Evolutionary conservation across 164 flowering plant genomes (phyloP).

Genomic region (Annona cherimola): DNA sequence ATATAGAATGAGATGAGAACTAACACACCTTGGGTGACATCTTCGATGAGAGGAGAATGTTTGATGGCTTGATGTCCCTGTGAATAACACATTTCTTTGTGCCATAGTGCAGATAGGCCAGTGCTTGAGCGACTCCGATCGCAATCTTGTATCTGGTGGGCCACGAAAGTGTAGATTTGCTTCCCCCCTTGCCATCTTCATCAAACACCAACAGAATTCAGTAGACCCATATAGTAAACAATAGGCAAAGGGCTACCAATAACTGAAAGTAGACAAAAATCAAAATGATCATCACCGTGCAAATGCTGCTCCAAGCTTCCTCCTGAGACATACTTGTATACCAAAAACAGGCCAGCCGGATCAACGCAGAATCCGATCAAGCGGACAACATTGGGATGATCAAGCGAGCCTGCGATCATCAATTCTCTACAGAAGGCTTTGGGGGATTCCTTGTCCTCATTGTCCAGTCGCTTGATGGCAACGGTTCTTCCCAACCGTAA

Average conservation of each 20-base stretch:
- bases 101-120: constrained; percentile 72
- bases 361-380: constrained; percentile 87
- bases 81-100: constrained; percentile 84
- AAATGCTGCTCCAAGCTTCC: constrained; percentile 85
- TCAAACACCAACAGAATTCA: constrained; percentile 10
- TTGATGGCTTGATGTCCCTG: constrained; percentile 92
- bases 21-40: constrained; percentile 61
- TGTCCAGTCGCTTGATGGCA: constrained; percentile 79
- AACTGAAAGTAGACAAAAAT: background rate
- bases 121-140: constrained; percentile 72
- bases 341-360: constrained; percentile 77
- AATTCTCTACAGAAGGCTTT: constrained; percentile 91
- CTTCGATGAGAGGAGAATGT: constrained; percentile 79
- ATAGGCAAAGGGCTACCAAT: background rate
- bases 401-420: constrained; percentile 86
- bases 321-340: constrained; percentile 82
- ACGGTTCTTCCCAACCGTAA: constrained; percentile 65
- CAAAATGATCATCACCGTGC: constrained; percentile 50
- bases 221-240: background rate
- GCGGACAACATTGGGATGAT: constrained; percentile 63
- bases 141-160: constrained; percentile 82
- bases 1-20: background rate
- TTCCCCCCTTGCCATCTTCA: constrained; percentile 55
- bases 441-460: constrained; percentile 72
- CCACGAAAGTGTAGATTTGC: constrained; percentile 60